Base-by-base conservation (phyloP, 352 stramenopile genomes). In the Phytopythium ostracodes region DNA sequence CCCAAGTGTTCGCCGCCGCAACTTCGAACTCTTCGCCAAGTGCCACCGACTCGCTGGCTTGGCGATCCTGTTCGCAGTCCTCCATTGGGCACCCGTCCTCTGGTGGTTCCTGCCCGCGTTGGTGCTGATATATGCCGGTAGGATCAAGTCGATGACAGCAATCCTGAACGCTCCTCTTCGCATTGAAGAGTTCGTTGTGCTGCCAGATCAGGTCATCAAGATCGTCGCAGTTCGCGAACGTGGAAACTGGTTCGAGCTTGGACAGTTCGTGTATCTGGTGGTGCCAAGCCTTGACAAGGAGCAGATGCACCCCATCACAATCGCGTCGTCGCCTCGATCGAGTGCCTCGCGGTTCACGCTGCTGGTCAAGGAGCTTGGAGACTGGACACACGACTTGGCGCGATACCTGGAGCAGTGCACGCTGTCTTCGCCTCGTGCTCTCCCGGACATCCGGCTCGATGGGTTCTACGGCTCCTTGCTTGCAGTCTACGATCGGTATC, bases 231-330 rank as follows among this genome's bases (percentile, higher is more conserved):
- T 36, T 33, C 63, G 50, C 12, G n/a, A 52, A 5, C 24, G 3
- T 2, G 57, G 51, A 1, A 49, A 36, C 14, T n/a, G 46, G 8
- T 70, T 66, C 62, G 12, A 59, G 43, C 18, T 62, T 18, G 64
- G 64, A 4, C 59, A 68, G 15, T 62, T 71, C 22, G 60, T 72
- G 24, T 74, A 71, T 24, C 20, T 71, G 24, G 56, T 64, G 3
- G 60, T 49, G 9, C 64, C 63, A 8, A 20, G 43, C 10, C 65
- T 74, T 15, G 71, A 63, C 51, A 60, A 60, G 24, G 43, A 59
- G n/a, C 57, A 73, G 47, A 65, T 65, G 67, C 67, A 73, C 27
- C 63, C 67, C 6, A 71, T 73, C 63, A 68, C 58, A 6, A 65
- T 73, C 43, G 67, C 67, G 20, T 73, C 67, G 36, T 59, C 67